phyloP scores from a whole-genome alignment of 2,329 filamentous ascomycete genomes.

The Hypoxylon sp. region DNA sequence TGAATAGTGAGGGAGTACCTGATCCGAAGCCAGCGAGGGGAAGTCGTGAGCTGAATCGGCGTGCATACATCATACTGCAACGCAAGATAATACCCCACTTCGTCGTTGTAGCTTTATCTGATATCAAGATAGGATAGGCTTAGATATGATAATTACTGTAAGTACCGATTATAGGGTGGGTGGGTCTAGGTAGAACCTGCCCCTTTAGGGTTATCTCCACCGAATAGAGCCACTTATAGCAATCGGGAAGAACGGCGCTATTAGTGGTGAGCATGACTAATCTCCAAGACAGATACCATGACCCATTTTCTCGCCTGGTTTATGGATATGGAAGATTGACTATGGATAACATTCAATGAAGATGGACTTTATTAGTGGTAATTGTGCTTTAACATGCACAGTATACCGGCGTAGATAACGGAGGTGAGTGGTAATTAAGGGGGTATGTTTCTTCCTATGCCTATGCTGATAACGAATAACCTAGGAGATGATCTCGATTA shows the following conservation, averaged over 20 bases:
- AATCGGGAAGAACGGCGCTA: not conserved
- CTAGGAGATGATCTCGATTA: too few species aligned
- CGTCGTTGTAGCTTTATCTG: constrained; percentile 6
- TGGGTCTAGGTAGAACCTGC: constrained; percentile 3
- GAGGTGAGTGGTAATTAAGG: too few species aligned
- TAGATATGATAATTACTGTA: constrained; percentile 7
- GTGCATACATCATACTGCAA: constrained; percentile 7
- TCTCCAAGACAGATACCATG: not conserved
- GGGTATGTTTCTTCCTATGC: too few species aligned
- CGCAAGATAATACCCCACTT: constrained; percentile 3
- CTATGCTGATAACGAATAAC: too few species aligned
- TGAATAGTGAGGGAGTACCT: not conserved
- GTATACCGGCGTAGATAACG: too few species aligned
- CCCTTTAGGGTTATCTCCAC: constrained; percentile 18
- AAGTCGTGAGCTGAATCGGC: constrained; percentile 1
- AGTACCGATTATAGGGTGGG: not conserved
- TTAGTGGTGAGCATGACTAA: not conserved
- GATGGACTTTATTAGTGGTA: too few species aligned
- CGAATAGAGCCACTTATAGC: constrained; percentile 6
- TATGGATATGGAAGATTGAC: too few species aligned
- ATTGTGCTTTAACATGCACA: too few species aligned
- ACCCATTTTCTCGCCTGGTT: not conserved
- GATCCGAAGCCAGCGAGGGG: constrained; percentile 11
- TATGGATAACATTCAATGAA: too few species aligned
- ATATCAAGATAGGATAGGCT: constrained; percentile 6